phyloP scores from a whole-genome alignment of 2,329 filamentous ascomycete species.

The Aureobasidium sp. region DNA sequence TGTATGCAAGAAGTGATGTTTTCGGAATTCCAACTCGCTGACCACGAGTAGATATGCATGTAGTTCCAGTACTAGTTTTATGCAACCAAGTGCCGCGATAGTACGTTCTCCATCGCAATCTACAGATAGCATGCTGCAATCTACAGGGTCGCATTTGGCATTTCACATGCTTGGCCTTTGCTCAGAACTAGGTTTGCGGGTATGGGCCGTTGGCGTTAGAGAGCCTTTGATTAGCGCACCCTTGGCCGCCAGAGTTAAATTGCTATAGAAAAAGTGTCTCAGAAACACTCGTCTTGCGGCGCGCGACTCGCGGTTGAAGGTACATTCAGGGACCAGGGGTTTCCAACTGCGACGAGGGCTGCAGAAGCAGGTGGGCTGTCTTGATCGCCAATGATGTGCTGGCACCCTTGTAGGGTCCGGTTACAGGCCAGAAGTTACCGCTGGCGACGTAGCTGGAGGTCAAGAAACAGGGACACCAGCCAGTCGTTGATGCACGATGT shows the following conservation, averaged over 20 bases:
- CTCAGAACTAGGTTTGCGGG: constrained; percentile 4
- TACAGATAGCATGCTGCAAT: not conserved
- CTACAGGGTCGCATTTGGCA: not conserved
- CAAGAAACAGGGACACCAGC: constrained; percentile 1
- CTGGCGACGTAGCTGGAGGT: not conserved
- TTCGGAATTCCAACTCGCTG: not conserved
- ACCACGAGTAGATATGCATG: not conserved
- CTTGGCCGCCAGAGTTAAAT: constrained; percentile 6
- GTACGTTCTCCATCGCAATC: not conserved
- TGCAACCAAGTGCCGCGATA: not conserved
- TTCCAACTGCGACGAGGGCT: not conserved
- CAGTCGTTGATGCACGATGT: not conserved
- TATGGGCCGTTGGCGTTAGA: constrained; percentile 7
- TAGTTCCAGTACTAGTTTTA: not conserved
- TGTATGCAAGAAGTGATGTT: not conserved
- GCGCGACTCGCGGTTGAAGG: not conserved
- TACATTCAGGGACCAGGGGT: not conserved
- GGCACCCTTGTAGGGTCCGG: not conserved
- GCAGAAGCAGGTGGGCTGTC: not conserved
- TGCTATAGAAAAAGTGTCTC: constrained; percentile 1
- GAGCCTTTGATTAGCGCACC: constrained; percentile 4
- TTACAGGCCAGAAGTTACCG: not conserved
- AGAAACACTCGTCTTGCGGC: not conserved
- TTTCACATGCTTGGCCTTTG: constrained; percentile 7
- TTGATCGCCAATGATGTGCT: constrained; percentile 12